phyloP scores from a whole-genome alignment of 257 asterid species.

The Gardenia jasminoides region DNA sequence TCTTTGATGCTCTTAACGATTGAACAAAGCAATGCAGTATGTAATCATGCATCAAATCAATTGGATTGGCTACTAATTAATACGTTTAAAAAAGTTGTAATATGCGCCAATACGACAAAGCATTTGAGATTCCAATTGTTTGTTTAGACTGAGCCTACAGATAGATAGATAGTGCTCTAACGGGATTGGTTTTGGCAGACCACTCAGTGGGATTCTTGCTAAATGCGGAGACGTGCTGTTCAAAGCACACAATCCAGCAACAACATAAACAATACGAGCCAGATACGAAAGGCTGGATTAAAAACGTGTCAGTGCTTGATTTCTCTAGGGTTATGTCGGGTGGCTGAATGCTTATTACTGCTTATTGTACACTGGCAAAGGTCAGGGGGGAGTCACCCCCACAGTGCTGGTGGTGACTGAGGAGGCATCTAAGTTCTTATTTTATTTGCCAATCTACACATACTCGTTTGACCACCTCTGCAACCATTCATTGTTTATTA shows the following conservation, averaged over 20 bases:
- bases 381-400: too few relatives aligned
- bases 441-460: too few relatives aligned
- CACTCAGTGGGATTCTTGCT: background rate
- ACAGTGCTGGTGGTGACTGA: too few relatives aligned
- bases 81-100: background rate
- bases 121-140: too few relatives aligned
- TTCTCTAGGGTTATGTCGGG: background rate
- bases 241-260: background rate
- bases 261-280: background rate
- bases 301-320: background rate
- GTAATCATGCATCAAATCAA: background rate
- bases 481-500: too few relatives aligned
- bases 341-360: too few relatives aligned
- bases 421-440: too few relatives aligned
- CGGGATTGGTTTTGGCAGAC: background rate
- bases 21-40: background rate
- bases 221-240: too few relatives aligned
- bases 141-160: background rate
- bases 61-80: background rate
- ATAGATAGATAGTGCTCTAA: background rate
- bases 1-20: background rate
- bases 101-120: background rate
- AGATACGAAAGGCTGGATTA: background rate
- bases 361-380: too few relatives aligned
- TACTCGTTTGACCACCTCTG: too few relatives aligned